phyloP scores from a whole-genome alignment of 2,329 filamentous ascomycete genomes.

The Teratosphaeria nubilosa region DNA sequence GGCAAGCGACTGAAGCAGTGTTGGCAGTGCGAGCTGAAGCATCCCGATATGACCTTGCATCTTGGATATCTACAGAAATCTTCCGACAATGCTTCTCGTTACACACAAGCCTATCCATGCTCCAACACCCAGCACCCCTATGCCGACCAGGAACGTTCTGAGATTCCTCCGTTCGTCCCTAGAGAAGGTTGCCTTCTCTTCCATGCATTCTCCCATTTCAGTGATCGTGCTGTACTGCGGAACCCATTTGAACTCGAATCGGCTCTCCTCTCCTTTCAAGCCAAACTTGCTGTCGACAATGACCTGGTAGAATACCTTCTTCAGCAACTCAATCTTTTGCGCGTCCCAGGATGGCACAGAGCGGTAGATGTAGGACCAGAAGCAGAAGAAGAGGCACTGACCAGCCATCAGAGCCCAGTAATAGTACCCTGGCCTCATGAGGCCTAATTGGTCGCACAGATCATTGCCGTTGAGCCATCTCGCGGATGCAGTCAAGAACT shows the following conservation, averaged over 20 bases:
- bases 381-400: constrained; percentile 58
- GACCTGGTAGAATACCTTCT: constrained; percentile 47
- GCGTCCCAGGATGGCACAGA: constrained; percentile 39
- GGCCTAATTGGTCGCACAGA: constrained; percentile 49
- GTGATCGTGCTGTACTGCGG: constrained; percentile 46
- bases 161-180: constrained; percentile 40
- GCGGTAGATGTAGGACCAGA: constrained; percentile 43
- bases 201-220: constrained; percentile 34
- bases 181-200: constrained; percentile 28
- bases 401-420: constrained; percentile 52
- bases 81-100: constrained; percentile 9
- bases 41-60: not conserved
- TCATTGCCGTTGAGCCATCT: constrained; percentile 61
- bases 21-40: not conserved
- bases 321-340: constrained; percentile 42
- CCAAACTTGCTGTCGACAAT: constrained; percentile 56
- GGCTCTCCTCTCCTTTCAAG: constrained; percentile 49
- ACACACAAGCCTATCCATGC: constrained; percentile 11
- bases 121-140: constrained; percentile 13
- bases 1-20: not conserved
- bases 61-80: constrained; percentile 6
- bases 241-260: constrained; percentile 63
- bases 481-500: constrained; percentile 58
- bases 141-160: constrained; percentile 33
- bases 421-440: constrained; percentile 47